Evolutionary conservation across 2,329 filamentous ascomycete species (phyloP), one percentile per base, ranked within the genome.

Genomic region (Elsinoe necatrix): DNA sequence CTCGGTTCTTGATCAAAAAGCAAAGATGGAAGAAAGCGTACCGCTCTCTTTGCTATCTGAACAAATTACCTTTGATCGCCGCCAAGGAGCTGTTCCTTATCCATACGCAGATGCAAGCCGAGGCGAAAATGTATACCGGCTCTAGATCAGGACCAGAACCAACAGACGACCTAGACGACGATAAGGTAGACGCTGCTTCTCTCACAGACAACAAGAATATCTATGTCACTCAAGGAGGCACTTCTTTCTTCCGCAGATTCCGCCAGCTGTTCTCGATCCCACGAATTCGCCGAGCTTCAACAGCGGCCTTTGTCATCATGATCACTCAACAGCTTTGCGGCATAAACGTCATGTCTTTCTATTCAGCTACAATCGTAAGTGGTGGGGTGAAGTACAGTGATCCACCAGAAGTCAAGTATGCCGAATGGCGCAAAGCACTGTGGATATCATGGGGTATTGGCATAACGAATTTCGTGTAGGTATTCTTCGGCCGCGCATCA

Each of bases 371-470:
- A 1, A 51, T 68, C 18, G 65, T 67, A 55, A 61, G 60, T 55
- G 51, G 60, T 20, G 58, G 58, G 37, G 47, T 37, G 12, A 37
- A 21, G 39, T 41, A 16, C 35, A 57, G 12, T 27, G 45, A 27
- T 54, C 42, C 21, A 25, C 35, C n/a, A 54, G 57, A 29, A 34
- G 55, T 6, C 41, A 57, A 34, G 48, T 60, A 52, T 41, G 56
- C 31, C 37, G 56, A 25, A 16, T 56, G 18, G 47, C 57, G 27
- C 45, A 41, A 45, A 21, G 63, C 65, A 6, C 55, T 68, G 8
- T 63, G 63, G 43, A 55, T 68, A 11, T 62, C 60, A 23, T 68
- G 65, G 64, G 66, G 65, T 1, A 62, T 66, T 16, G 66, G 65
- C 3, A 25, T 67, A 23, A 58, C 60, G 8, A 67, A 67, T 52